A percentile compares a stretch with the other conserved stretches of the same genome.
Evolutionary conservation across 1,284 basidiomycete genomes (phyloP).

Genomic region (Apiotrichum gamsii): DNA sequence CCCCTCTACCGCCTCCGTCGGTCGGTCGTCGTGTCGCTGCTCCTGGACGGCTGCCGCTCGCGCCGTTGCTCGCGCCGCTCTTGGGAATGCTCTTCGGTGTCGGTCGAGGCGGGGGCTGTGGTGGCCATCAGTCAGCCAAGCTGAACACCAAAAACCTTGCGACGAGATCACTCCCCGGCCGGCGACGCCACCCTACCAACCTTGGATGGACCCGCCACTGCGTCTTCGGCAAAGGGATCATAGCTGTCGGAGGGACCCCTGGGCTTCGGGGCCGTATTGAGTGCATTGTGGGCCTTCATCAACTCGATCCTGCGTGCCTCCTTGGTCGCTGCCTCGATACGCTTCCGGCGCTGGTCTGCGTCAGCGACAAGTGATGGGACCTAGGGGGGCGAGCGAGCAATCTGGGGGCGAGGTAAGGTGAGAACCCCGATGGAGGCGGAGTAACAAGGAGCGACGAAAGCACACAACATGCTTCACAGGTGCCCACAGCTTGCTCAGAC

Average conservation of each 20-base stretch:
- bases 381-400: background rate
- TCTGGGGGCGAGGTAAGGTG: background rate
- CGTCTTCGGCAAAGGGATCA: constrained; percentile 42
- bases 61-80: background rate
- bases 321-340: constrained; percentile 30
- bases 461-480: too few species aligned
- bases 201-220: constrained; percentile 9
- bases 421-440: background rate
- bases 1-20: too few species aligned
- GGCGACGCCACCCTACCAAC: constrained; percentile 6
- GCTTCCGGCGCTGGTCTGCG: constrained; percentile 27
- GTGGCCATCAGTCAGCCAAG: too few species aligned
- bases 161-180: too few species aligned
- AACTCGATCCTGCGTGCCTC: constrained; percentile 36
- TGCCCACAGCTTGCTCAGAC: too few species aligned
- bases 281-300: constrained; percentile 32
- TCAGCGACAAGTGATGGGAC: background rate
- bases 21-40: background rate
- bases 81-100: constrained; percentile 1
- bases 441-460: too few species aligned
- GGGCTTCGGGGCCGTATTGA: constrained; percentile 11
- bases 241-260: constrained; percentile 19
- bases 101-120: background rate
- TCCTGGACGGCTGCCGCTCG: background rate
- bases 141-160: too few species aligned